Conservation (phyloP, 2,329 filamentous ascomycete genomes). For the Talaromyces sp. region DNA sequence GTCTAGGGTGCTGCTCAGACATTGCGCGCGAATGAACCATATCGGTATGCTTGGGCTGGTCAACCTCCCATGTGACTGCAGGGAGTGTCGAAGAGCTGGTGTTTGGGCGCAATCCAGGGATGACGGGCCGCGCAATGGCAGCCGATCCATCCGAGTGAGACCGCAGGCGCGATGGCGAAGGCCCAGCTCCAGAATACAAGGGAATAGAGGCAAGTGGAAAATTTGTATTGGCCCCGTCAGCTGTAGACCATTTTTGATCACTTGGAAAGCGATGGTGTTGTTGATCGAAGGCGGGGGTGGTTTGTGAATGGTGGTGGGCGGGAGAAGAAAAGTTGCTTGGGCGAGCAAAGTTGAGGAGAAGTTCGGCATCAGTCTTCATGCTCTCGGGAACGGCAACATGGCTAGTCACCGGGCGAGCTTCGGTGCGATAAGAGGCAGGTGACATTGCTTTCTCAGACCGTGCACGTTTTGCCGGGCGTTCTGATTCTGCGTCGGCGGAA, state of each 20-base stretch:
- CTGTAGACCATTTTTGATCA: slow-evolving; percentile 20
- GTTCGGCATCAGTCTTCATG: slow-evolving; percentile 46
- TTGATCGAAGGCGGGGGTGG: slow-evolving; percentile 27
- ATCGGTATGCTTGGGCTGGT: slow-evolving; percentile 8
- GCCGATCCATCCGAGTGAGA: slow-evolving; percentile 41
- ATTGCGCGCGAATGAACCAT: background rate
- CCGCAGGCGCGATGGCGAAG: slow-evolving; percentile 33
- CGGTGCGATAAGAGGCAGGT: slow-evolving; percentile 28
- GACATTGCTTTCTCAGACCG: slow-evolving; percentile 54
- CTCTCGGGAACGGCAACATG: slow-evolving; percentile 31
- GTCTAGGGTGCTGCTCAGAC: background rate
- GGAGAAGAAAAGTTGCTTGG: slow-evolving; percentile 29
- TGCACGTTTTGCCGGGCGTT: slow-evolving; percentile 56
- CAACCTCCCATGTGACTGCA: slow-evolving; percentile 30
- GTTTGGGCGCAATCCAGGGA: slow-evolving; percentile 33
- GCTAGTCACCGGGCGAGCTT: slow-evolving; percentile 24
- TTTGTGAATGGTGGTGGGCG: slow-evolving; percentile 20
- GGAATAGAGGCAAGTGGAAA: slow-evolving; percentile 13
- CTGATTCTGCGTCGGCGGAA: slow-evolving; percentile 25
- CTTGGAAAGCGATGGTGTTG: slow-evolving; percentile 18
- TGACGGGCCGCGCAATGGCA: slow-evolving; percentile 31
- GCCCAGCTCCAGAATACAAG: slow-evolving; percentile 14
- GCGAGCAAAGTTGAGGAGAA: slow-evolving; percentile 43
- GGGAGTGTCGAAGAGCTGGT: slow-evolving; percentile 34
- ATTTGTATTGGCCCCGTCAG: slow-evolving; percentile 16